phyloP scores from a whole-genome alignment of 345 rosid species.

The Brassica incana region DNA sequence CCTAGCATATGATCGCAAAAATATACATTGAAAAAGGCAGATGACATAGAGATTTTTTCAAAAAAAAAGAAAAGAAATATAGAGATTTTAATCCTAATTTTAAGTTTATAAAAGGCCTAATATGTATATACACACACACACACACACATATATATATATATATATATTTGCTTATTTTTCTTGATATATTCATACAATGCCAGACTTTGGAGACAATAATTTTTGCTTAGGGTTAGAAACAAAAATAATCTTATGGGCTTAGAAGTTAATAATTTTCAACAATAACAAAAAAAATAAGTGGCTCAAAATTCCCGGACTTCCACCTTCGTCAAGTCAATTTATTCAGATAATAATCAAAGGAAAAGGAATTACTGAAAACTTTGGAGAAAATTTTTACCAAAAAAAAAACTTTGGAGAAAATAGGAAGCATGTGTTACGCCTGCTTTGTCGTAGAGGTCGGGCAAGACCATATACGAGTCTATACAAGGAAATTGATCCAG shows the following conservation, averaged over 20 bases:
- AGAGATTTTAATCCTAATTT: too few species aligned
- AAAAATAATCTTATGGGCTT: background rate
- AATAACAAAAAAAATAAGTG: background rate
- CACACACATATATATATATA: too few species aligned
- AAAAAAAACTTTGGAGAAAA: background rate
- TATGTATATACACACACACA: too few species aligned
- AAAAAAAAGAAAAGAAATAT: too few species aligned
- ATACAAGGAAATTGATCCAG: background rate
- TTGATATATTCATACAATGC: too few species aligned
- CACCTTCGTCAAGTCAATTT: background rate
- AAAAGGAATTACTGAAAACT: background rate
- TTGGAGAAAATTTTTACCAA: background rate
- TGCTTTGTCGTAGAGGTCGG: background rate
- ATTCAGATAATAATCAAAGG: background rate
- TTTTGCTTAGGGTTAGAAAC: background rate
- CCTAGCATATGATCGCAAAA: background rate
- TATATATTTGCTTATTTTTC: too few species aligned
- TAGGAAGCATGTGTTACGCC: background rate
- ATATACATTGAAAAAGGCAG: too few species aligned
- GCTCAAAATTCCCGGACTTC: background rate
- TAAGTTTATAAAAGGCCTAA: too few species aligned
- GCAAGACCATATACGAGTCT: background rate
- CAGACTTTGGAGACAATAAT: too few species aligned
- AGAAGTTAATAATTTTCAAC: background rate
- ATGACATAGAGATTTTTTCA: too few species aligned